Evolutionary conservation across 495 filamentous ascomycete species (phyloP).

Genomic region (Xylaria longipes): DNA sequence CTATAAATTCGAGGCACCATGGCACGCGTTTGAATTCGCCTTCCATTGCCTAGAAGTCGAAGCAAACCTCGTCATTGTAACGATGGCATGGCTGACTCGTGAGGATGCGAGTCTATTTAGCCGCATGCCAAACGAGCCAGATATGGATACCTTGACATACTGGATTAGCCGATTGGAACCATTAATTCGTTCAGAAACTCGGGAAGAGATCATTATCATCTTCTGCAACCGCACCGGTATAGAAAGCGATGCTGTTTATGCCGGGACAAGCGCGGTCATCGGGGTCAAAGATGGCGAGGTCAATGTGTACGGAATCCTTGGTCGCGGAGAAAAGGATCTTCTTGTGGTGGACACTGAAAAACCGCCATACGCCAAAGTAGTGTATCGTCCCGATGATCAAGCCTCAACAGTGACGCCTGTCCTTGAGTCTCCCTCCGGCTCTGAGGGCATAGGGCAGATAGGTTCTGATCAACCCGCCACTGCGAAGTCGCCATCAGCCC

Average conservation of each 20-base stretch:
- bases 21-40: conserved; percentile 85
- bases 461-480: background rate
- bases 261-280: conserved; percentile 84
- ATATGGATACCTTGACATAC: conserved; percentile 82
- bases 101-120: conserved; percentile 55
- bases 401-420: background rate
- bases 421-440: background rate
- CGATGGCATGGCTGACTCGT: conserved; percentile 87
- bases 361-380: conserved; percentile 34
- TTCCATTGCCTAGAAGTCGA: conserved; percentile 69
- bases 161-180: conserved; percentile 88
- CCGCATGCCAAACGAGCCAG: conserved; percentile 62
- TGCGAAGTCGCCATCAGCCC: background rate
- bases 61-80: conserved; percentile 76
- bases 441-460: background rate
- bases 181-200: conserved; percentile 62
- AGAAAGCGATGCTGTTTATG: conserved; percentile 74
- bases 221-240: conserved; percentile 82
- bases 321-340: conserved; percentile 68
- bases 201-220: conserved; percentile 74
- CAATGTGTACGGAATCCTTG: conserved; percentile 70
- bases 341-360: conserved; percentile 66
- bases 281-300: conserved; percentile 72
- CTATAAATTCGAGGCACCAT: conserved; percentile 79
- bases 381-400: conserved; percentile 34